These are phyloP conservation scores for Neurospora hispaniola DNA, from an alignment of 495 filamentous ascomycete species.

Conservation along the genomic window DNA sequence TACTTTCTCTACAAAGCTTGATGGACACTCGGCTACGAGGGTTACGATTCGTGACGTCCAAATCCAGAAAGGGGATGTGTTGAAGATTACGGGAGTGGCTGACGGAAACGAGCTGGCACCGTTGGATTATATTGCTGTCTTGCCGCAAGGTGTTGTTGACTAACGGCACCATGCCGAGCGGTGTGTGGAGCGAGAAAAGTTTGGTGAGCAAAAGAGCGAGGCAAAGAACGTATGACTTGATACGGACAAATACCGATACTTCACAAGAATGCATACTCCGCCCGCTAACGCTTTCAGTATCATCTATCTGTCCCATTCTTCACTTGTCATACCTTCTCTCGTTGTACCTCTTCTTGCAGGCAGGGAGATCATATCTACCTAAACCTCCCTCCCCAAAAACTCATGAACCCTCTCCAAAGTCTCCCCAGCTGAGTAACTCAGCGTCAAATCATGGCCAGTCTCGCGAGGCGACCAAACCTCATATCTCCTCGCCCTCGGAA, in stretches of 20 bases:
- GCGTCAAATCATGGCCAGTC: slow-evolving; percentile 5
- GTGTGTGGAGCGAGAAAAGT: not conserved
- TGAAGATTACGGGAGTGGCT: slow-evolving; percentile 49
- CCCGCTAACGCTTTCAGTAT: slow-evolving; percentile 19
- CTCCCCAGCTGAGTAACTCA: slow-evolving; percentile 3
- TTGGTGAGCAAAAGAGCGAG: not conserved
- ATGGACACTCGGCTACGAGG: slow-evolving; percentile 53
- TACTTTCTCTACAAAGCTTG: slow-evolving; percentile 43
- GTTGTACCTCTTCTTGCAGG: not conserved
- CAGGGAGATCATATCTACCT: not conserved
- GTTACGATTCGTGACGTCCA: slow-evolving; percentile 44
- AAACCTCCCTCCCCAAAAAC: not conserved
- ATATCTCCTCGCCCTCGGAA: not conserved
- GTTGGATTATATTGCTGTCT: slow-evolving; percentile 54
- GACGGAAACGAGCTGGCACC: slow-evolving; percentile 53
- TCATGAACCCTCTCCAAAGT: not conserved
- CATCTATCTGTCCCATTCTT: slow-evolving; percentile 4
- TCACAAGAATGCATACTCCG: not conserved
- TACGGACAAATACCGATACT: not conserved
- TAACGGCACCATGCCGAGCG: slow-evolving; percentile 11
- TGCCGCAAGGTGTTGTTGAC: slow-evolving; percentile 51
- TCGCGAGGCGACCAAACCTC: not conserved
- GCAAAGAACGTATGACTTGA: not conserved
- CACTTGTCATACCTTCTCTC: not conserved
- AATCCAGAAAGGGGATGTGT: slow-evolving; percentile 41